phyloP scores from a whole-genome alignment of 495 filamentous ascomycete genomes.

The Podospora appendiculata region DNA sequence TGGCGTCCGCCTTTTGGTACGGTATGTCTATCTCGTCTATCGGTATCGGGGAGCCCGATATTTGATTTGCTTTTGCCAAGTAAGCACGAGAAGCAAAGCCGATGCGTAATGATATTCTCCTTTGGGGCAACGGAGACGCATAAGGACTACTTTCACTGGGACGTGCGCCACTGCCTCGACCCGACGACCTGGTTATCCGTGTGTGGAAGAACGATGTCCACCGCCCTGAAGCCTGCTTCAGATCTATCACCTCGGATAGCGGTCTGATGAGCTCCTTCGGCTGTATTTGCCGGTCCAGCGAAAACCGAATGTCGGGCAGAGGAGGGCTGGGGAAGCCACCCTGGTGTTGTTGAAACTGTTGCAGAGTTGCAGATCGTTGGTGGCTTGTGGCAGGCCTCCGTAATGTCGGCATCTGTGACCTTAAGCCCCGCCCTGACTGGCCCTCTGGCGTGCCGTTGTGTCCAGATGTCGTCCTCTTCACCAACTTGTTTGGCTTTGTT shows the following conservation, averaged over 20 bases:
- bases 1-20: not conserved
- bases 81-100: constrained; percentile 17
- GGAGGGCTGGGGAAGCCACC: constrained; percentile 10
- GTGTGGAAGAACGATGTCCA: constrained; percentile 45
- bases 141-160: constrained; percentile 18
- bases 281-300: constrained; percentile 25
- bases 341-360: constrained; percentile 33
- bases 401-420: constrained; percentile 49
- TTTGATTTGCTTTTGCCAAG: constrained; percentile 22
- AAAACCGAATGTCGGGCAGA: constrained; percentile 14
- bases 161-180: constrained; percentile 13
- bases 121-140: constrained; percentile 17
- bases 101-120: constrained; percentile 15
- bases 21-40: constrained; percentile 6
- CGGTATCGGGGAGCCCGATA: constrained; percentile 7
- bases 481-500: constrained; percentile 70
- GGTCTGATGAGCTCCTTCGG: constrained; percentile 10
- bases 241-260: constrained; percentile 5
- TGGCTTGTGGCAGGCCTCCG: constrained; percentile 81
- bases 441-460: constrained; percentile 38
- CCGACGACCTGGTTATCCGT: constrained; percentile 8
- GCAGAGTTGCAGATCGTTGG: constrained; percentile 68
- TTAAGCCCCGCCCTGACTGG: constrained; percentile 33
- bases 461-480: constrained; percentile 68
- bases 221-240: constrained; percentile 15